Evolutionary conservation across 2,329 filamentous ascomycete species (phyloP), one percentile per base, ranked within the genome.

Genomic region (Monosporascus sp.): DNA sequence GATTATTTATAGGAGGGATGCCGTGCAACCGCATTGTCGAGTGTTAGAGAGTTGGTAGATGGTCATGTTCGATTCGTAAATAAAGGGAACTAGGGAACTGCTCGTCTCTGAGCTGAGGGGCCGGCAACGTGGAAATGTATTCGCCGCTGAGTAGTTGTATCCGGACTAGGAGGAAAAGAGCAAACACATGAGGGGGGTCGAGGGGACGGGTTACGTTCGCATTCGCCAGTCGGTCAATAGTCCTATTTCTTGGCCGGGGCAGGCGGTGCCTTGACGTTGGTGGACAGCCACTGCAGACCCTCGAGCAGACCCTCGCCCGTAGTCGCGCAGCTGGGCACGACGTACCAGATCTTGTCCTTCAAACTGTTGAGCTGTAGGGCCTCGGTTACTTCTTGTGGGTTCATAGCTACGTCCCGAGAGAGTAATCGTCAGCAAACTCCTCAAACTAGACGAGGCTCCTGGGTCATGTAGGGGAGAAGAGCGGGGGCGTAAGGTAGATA

Each of bases 321-420:
- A 31, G 87, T 92, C 51, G 90, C 90, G 68, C 88, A 90, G 73
- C 87, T 91, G 50, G 90, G 89, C 65, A 90, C 87, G 57, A 93
- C 89, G 70, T 88, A 91, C 88, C 88, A 93, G 69, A 90, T 81
- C 78, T 88, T 90, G 69, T 92, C 88, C 74, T 88, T 91, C 62
- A 93, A 78, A 69, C 88, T 87, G 62, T 79, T 83, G 59, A 93
- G 82, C 71, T 91, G 81, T 48, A 94, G 83, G 49, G 84, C 82
- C 60, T 91, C 86, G 61, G 87, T 92, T 56, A 94, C 84, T 72
- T 92, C 88, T 69, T 88, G 81, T 7, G 88, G 88, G 66, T 82
- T 88, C 85, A 93, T 84, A 60, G 88, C 88, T 91, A 62, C 50
- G 55, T n/a, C 48, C n/a, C 6, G 17, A 3, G 40, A 38, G 49